Conservation (phyloP, 2,329 filamentous ascomycete species). For the Apiospora marii region DNA sequence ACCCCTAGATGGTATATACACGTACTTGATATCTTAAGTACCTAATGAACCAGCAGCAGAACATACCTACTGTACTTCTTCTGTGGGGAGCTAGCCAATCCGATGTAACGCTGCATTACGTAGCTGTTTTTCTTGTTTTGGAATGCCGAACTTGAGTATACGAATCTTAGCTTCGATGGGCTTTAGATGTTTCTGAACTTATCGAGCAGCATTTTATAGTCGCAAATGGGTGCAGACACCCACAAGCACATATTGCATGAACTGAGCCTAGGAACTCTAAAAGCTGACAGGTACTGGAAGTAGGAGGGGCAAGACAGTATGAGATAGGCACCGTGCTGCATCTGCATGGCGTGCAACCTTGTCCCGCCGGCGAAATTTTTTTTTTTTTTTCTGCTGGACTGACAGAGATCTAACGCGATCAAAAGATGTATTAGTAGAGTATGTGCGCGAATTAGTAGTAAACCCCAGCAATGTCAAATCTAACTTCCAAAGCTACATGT, state of each 20-base stretch:
- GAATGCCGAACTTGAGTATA: neutral
- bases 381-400: neutral
- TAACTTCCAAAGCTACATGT: no score
- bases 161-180: neutral
- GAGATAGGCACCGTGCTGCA: neutral
- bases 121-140: neutral
- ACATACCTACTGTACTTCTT: no score
- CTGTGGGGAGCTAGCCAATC: neutral
- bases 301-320: neutral
- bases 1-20: no score
- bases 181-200: neutral
- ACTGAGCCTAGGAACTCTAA: neutral
- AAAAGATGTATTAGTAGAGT: neutral
- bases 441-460: slow-evolving; percentile 8
- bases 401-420: neutral
- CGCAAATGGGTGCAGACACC: neutral
- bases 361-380: neutral
- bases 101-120: slow-evolving; percentile 4
- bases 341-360: neutral
- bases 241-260: neutral
- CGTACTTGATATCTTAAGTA: no score
- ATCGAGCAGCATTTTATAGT: neutral
- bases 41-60: no score
- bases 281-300: neutral
- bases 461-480: neutral